Percentiles rank a stretch among this genome's conserved stretches.
Evolutionary conservation across 805 yeast species (phyloP).

Genomic region (Lachancea fermentati): DNA sequence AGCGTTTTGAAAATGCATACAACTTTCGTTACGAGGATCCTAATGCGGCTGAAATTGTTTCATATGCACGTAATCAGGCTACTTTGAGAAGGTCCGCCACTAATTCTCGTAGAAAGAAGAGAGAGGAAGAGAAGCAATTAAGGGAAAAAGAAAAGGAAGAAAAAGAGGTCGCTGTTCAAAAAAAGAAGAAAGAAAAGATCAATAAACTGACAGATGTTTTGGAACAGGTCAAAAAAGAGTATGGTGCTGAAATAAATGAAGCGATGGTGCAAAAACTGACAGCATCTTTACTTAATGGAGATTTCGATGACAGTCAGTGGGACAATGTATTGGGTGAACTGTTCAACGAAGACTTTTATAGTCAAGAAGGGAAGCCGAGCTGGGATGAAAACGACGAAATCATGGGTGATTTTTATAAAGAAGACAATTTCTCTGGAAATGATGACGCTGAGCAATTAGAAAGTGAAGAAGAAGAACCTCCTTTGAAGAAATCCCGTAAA

Average conservation of each 20-base stretch:
- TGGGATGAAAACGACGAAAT: conserved; percentile 59
- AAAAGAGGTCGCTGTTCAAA: conserved; percentile 55
- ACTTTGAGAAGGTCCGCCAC: conserved; percentile 78
- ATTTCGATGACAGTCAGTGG: conserved; percentile 89
- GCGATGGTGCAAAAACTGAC: conserved; percentile 62
- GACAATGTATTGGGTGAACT: conserved; percentile 78
- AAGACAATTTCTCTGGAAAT: conserved; percentile 26
- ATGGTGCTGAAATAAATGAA: conserved; percentile 46
- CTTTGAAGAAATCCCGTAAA: conserved; percentile 42
- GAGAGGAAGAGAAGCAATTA: conserved; percentile 62
- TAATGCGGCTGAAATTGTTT: conserved; percentile 80
- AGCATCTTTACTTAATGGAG: conserved; percentile 73
- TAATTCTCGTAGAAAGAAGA: conserved; percentile 70
- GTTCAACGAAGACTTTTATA: conserved; percentile 78
- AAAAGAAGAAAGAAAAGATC: conserved; percentile 70
- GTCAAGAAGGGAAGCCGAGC: conserved; percentile 54
- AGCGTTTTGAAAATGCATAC: conserved; percentile 84
- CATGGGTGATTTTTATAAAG: conserved; percentile 36
- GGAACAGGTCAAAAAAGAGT: conserved; percentile 38
- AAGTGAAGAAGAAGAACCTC: conserved; percentile 33
- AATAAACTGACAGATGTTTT: conserved; percentile 68
- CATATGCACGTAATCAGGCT: conserved; percentile 92
- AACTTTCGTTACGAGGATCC: conserved; percentile 95
- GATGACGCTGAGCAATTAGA: conserved; percentile 38
- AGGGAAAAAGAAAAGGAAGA: conserved; percentile 47